Evolutionary conservation across 1,284 basidiomycete species (phyloP).

Genomic region (Meira miltonrushii): DNA sequence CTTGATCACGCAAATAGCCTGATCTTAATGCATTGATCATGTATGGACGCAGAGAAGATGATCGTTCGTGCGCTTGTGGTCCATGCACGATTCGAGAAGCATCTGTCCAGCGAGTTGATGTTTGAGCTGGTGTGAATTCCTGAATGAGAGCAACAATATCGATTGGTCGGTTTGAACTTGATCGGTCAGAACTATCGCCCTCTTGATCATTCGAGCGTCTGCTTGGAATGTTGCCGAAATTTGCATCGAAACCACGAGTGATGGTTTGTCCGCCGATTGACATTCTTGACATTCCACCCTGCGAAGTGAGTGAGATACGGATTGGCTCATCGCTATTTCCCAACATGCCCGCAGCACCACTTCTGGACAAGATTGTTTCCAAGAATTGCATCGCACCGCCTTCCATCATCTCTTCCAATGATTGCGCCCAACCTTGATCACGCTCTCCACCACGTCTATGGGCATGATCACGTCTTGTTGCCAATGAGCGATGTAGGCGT

Average conservation of each 20-base stretch:
- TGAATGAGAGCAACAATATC: slow-evolving; percentile 45
- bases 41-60: slow-evolving; percentile 68
- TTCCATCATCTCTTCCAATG: slow-evolving; percentile 75
- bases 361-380: slow-evolving; percentile 63
- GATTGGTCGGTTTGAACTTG: neutral
- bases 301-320: neutral
- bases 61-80: slow-evolving; percentile 65
- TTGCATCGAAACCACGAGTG: neutral
- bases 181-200: neutral
- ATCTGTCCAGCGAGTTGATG: slow-evolving; percentile 83
- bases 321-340: neutral
- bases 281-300: neutral
- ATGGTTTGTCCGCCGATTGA: neutral
- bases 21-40: slow-evolving; percentile 75
- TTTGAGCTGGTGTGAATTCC: slow-evolving; percentile 64
- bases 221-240: neutral
- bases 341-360: neutral
- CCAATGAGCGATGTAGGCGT: neutral
- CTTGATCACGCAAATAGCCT: slow-evolving; percentile 54
- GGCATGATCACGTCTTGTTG: slow-evolving; percentile 6
- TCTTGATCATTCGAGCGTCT: neutral
- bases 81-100: slow-evolving; percentile 77
- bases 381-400: slow-evolving; percentile 75
- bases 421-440: slow-evolving; percentile 57
- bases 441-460: slow-evolving; percentile 17